Evolutionary conservation across 352 stramenopile genomes (phyloP).

Genomic region (Globisporangium perplexum): DNA sequence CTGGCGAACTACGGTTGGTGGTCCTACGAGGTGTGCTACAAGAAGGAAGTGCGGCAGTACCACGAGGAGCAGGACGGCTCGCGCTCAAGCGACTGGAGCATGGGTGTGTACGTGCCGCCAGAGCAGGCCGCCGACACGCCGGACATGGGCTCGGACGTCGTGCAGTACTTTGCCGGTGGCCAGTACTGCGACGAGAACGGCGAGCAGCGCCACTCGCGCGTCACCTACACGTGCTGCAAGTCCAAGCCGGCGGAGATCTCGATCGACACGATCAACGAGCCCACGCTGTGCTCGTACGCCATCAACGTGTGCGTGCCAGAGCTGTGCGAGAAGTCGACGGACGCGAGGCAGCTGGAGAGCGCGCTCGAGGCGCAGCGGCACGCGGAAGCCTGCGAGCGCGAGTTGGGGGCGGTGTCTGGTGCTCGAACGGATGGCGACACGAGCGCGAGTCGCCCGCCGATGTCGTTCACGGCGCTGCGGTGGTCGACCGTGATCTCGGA

Average conservation of each 20-base stretch:
- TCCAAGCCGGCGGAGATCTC: conserved; percentile 33
- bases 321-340: conserved; percentile 42
- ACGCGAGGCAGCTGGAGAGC: conserved; percentile 9
- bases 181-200: conserved; percentile 85
- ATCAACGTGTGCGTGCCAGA: conserved; percentile 78
- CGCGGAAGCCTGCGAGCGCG: conserved; percentile 38
- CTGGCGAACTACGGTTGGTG: conserved; percentile 64
- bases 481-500: conserved; percentile 80
- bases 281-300: conserved; percentile 70
- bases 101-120: conserved; percentile 54
- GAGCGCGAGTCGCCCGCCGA: conserved; percentile 18
- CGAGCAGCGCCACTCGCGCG: conserved; percentile 60
- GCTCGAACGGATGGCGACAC: not conserved
- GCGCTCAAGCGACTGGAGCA: conserved; percentile 77
- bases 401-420: conserved; percentile 15
- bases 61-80: conserved; percentile 72
- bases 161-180: conserved; percentile 67
- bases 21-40: conserved; percentile 84
- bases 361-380: conserved; percentile 28
- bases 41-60: conserved; percentile 75
- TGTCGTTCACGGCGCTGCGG: conserved; percentile 58
- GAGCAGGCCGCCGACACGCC: conserved; percentile 17
- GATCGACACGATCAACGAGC: conserved; percentile 80
- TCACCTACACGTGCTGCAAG: conserved; percentile 79
- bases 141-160: conserved; percentile 35